These are phyloP conservation scores for Juglanconis sp. DNA, from an alignment of 2,329 filamentous ascomycete species.

Conservation along the genomic window DNA sequence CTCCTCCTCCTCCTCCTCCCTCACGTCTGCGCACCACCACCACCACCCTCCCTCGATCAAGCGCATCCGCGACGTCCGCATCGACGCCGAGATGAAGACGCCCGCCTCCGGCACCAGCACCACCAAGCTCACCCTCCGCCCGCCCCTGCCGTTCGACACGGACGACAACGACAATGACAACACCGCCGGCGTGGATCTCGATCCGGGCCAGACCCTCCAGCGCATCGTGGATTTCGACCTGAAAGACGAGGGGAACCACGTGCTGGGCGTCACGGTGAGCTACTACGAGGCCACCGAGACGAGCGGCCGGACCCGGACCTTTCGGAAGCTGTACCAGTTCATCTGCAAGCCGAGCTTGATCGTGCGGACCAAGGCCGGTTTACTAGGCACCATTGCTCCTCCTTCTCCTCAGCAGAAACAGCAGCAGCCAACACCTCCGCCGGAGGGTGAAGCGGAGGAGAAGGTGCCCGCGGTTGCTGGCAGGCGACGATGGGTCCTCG, in stretches of 20 bases:
- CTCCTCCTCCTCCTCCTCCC: slow-evolving; percentile 30
- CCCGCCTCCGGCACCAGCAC: slow-evolving; percentile 55
- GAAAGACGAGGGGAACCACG: slow-evolving; percentile 91
- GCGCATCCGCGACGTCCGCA: slow-evolving; percentile 71
- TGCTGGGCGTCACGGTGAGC: slow-evolving; percentile 87
- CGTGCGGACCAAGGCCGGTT: slow-evolving; percentile 83
- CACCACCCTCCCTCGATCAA: slow-evolving; percentile 28
- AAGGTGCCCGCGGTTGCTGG: not conserved
- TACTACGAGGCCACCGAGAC: slow-evolving; percentile 84
- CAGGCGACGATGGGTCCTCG: slow-evolving; percentile 65
- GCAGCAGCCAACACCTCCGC: slow-evolving; percentile 5
- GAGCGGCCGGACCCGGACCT: slow-evolving; percentile 72
- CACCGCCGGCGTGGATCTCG: slow-evolving; percentile 46
- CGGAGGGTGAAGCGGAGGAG: slow-evolving; percentile 26
- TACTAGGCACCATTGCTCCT: slow-evolving; percentile 39
- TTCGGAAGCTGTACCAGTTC: slow-evolving; percentile 95
- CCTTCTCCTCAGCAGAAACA: not conserved
- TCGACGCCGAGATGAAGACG: slow-evolving; percentile 94
- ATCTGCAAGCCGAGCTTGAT: slow-evolving; percentile 86
- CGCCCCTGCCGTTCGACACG: slow-evolving; percentile 20
- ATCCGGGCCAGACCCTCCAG: slow-evolving; percentile 68
- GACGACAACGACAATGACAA: slow-evolving; percentile 8
- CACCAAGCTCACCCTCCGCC: slow-evolving; percentile 62
- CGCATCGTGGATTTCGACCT: slow-evolving; percentile 81
- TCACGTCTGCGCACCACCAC: not conserved